Evolutionary conservation across 2,329 filamentous ascomycete genomes (phyloP).

Genomic region (Zymoseptoria pseudotritici): DNA sequence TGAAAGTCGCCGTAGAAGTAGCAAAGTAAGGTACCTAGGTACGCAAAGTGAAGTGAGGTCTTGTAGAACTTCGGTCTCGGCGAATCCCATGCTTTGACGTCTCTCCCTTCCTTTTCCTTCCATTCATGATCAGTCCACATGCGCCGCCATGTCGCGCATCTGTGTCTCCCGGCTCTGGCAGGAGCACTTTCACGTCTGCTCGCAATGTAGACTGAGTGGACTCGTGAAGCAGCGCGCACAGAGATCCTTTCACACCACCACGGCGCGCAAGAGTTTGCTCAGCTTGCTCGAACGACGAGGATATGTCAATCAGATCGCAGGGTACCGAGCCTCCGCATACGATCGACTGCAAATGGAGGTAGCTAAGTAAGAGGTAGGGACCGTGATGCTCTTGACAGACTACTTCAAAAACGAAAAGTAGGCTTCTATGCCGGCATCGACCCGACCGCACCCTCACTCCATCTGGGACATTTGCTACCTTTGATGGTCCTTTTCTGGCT

Average conservation of each 20-base stretch:
- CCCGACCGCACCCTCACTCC: slow-evolving; percentile 70
- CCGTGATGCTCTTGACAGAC: slow-evolving; percentile 50
- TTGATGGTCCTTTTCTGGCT: slow-evolving; percentile 81
- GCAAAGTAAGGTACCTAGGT: too few relatives aligned
- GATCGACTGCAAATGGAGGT: not conserved
- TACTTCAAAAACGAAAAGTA: slow-evolving; percentile 59
- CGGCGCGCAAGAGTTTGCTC: slow-evolving; percentile 33
- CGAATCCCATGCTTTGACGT: not conserved
- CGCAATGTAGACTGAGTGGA: not conserved
- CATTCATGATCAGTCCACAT: not conserved
- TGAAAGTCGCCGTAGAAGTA: too few relatives aligned
- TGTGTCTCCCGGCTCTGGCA: not conserved
- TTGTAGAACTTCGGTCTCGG: not conserved
- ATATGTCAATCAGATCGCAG: slow-evolving; percentile 65
- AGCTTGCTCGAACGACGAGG: slow-evolving; percentile 64
- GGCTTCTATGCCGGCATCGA: slow-evolving; percentile 76
- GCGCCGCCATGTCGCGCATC: not conserved
- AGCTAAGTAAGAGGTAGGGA: slow-evolving; percentile 25
- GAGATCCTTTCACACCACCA: not conserved
- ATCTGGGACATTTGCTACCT: slow-evolving; percentile 72
- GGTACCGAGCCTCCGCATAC: slow-evolving; percentile 42
- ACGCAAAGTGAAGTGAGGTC: too few relatives aligned
- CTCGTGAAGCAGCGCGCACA: not conserved
- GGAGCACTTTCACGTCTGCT: not conserved
- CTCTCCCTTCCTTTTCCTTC: not conserved